Base-by-base conservation (phyloP, 768 basidiomycete genomes). In the Lactarius deliciosus region DNA sequence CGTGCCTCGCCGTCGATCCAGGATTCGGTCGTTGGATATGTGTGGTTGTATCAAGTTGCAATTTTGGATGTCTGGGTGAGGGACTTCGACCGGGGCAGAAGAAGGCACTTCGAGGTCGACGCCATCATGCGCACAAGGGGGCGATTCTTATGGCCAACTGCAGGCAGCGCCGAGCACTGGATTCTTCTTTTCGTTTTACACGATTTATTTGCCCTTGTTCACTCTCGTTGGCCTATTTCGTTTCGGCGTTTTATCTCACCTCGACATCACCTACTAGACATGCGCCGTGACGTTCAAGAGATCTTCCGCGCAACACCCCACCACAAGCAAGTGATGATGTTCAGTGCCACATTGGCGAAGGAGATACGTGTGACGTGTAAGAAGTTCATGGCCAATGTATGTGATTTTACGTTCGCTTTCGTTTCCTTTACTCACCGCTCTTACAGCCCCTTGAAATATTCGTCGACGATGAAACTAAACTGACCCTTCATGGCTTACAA, bases 241-340 rank as follows among this genome's bases (percentile, higher is more conserved):
- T 81, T 80, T 80, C 80, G 71, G 82, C 75, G 77, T 40, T 57
- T 60, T 66, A 82, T 87, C 86, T 89, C 84, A 88, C 86, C 76
- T 76, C 85, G 82, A 83, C 84, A 82, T 80, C 84, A 81, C 81
- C 82, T 81, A 83, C 79, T 86, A 99, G 97, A 98, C 89, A 99
- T 99, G 97, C 96, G 97, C 82, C 94, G 97, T 76, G 97, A 99
- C 77, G 96, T 99, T 70, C 97, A 99, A 87, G 97, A 99, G 82
- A 98, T 99, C 74, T 99, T 98, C 86, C 90, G 96, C 74, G 86
- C 94, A 20, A 98, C 97, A 22, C 97, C 97, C 60, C 96, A 97
- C 79, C 95, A 97, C 85, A 99, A 99, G 83, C 96, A 99, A 84
- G 97, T 99, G 72, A 99, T 99, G 97, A 99, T 99, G 97, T 99